Evolutionary conservation across 495 filamentous ascomycete species (phyloP).

Genomic region (Bombardia bombarda): DNA sequence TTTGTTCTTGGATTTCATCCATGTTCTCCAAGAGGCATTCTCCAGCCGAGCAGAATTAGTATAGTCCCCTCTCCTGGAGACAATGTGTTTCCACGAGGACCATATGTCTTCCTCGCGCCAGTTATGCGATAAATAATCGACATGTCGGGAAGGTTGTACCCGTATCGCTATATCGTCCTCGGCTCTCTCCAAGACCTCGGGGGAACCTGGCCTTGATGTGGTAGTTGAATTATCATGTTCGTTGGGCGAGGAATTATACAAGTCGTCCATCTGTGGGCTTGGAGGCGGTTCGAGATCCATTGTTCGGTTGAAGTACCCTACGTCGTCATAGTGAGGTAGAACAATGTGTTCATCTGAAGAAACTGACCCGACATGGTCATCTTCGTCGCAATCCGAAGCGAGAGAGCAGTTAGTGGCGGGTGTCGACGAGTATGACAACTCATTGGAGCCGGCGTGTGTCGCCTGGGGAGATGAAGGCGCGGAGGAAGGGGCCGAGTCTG

Average conservation of each 20-base stretch:
- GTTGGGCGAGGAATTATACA: conserved; percentile 37
- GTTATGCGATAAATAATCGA: conserved; percentile 92
- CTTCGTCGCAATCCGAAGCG: conserved; percentile 38
- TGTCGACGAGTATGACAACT: conserved; percentile 43
- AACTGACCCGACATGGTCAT: conserved; percentile 21
- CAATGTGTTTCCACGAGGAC: conserved; percentile 92
- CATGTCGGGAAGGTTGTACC: conserved; percentile 76
- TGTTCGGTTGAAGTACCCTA: conserved; percentile 33
- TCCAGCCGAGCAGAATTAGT: conserved; percentile 76
- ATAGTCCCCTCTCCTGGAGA: conserved; percentile 66
- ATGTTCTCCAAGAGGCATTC: conserved; percentile 98
- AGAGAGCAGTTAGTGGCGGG: conserved; percentile 59
- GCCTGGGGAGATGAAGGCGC: conserved; percentile 38
- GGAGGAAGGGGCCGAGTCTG: conserved; percentile 40
- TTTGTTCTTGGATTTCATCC: conserved; percentile 83
- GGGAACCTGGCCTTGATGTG: conserved; percentile 40
- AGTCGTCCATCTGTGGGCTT: conserved; percentile 34
- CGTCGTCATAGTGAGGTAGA: conserved; percentile 52
- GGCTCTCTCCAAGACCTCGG: conserved; percentile 41
- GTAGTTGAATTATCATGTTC: conserved; percentile 34
- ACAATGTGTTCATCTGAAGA: conserved; percentile 44
- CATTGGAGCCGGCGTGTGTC: conserved; percentile 28
- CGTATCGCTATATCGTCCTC: conserved; percentile 79
- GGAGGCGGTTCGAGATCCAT: conserved; percentile 42
- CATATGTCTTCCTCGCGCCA: conserved; percentile 98